phyloP scores from a whole-genome alignment of 140 eudicot genomes.

The Anethum foeniculum region DNA sequence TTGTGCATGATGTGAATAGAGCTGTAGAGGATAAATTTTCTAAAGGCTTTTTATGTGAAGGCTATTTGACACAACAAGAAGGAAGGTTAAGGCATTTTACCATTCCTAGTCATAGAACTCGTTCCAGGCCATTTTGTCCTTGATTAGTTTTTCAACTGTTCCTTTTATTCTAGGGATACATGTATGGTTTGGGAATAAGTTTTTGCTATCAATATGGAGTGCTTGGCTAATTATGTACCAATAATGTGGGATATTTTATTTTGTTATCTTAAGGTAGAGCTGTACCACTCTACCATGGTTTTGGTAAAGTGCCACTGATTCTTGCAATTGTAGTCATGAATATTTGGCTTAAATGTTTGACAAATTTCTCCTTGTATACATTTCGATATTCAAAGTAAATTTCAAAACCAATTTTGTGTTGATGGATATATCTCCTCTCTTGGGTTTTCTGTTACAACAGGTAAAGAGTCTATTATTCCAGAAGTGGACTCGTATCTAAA shows the following conservation, averaged over 20 bases:
- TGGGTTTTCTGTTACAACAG: background rate
- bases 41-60: constrained; percentile 57
- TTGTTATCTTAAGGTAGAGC: background rate
- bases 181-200: background rate
- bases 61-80: constrained; percentile 57
- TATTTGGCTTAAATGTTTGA: background rate
- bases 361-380: background rate
- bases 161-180: background rate
- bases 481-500: background rate
- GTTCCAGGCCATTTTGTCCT: constrained; percentile 54
- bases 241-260: background rate
- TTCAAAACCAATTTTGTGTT: background rate
- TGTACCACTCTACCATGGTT: background rate
- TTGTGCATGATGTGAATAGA: constrained; percentile 75
- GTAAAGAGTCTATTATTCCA: background rate
- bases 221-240: background rate
- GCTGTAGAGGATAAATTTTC: constrained; percentile 61
- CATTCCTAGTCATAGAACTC: constrained; percentile 59
- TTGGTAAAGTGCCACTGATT: background rate
- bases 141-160: background rate
- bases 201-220: background rate
- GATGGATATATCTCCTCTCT: background rate
- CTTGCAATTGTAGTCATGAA: background rate
- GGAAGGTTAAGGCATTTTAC: constrained; percentile 72
- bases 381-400: too few species aligned